Evolutionary conservation across 495 filamentous ascomycete genomes (phyloP), one percentile per base, ranked within the genome.

Genomic region (Neurospora sp.): DNA sequence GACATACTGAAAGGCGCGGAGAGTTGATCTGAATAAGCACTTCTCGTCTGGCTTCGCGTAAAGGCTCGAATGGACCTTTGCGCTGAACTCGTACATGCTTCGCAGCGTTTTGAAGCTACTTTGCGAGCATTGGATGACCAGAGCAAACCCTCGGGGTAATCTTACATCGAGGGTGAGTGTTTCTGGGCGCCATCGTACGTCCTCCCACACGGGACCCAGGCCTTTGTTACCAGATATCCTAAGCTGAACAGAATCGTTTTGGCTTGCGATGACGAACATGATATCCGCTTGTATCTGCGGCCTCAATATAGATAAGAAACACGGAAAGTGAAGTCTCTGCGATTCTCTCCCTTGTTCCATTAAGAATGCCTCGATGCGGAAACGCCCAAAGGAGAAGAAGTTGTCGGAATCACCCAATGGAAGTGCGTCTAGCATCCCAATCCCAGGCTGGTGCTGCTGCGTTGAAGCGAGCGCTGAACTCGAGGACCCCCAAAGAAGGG

Each of bases 1-100:
- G 79, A 92, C 89, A 75, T 93, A 93, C 70, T 93, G 90, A 75
- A 95, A 91, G 3, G 87, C 83, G 71, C 89, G 88, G 5, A 96
- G 80, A 9, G 84, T 88, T 3, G 84, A 87, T 75, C 91, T 88
- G 79, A 89, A 91, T 1, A 91, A 84, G 44, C 90, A 72, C 9
- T 82, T 84, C 80, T 97, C 94, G 35, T 91, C 89, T 35, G 85
- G 81, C 31, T 88, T 84, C 0, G 87, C 87, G 16, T 88, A 87
- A n/a, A 94, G 84, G 71, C 85, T 91, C 14, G 85, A 83, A 75
- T 93, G 90, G 0, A 94, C 88, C 75, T 91, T 91, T 40, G 86
- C 87, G 31, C 91, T 91, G 74, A 94, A 93, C 70, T 96, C 92
- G 73, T 91, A 91, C 76, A 96, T 92, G 73, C 89, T 90, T 88